Conservation (phyloP, 768 basidiomycete species). For the Pleurotus citrinopileatus region DNA sequence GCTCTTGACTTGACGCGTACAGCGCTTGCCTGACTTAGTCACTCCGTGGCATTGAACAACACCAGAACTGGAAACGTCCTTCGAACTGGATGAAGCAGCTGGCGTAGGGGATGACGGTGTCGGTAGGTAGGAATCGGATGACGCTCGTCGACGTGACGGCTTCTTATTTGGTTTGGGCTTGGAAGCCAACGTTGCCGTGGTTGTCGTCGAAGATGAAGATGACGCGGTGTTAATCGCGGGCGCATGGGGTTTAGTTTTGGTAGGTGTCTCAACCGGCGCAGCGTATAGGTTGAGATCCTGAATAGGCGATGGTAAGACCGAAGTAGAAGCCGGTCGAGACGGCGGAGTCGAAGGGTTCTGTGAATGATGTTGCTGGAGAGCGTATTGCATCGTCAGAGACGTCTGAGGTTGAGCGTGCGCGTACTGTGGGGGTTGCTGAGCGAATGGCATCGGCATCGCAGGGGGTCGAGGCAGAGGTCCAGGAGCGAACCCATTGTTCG, state of each 20-base stretch:
- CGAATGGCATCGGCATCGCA: slow-evolving; percentile 18
- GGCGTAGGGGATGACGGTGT: slow-evolving; percentile 6
- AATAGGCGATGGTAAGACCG: slow-evolving; percentile 8
- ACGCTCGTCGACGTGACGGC: slow-evolving; percentile 3
- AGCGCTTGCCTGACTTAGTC: slow-evolving; percentile 63
- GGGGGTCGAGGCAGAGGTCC: slow-evolving; percentile 16
- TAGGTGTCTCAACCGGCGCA: not conserved
- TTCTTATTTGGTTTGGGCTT: slow-evolving; percentile 4
- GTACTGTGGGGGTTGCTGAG: not conserved
- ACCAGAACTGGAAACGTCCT: slow-evolving; percentile 13
- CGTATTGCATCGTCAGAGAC: slow-evolving; percentile 21
- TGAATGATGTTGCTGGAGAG: slow-evolving; percentile 10
- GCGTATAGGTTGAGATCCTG: not conserved
- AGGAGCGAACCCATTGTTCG: slow-evolving; percentile 8
- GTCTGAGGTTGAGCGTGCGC: slow-evolving; percentile 7
- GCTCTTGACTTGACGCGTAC: slow-evolving; percentile 55
- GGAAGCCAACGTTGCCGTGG: not conserved
- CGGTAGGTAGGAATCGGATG: slow-evolving; percentile 9
- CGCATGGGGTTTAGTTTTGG: not conserved
- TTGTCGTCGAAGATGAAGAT: not conserved
- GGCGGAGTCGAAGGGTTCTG: slow-evolving; percentile 6
- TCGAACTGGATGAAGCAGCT: slow-evolving; percentile 8
- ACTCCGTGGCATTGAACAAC: slow-evolving; percentile 56
- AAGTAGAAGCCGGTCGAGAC: slow-evolving; percentile 11
- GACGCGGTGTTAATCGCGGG: not conserved